phyloP scores from a whole-genome alignment of 257 asterid species.

The Lycium barbarum region DNA sequence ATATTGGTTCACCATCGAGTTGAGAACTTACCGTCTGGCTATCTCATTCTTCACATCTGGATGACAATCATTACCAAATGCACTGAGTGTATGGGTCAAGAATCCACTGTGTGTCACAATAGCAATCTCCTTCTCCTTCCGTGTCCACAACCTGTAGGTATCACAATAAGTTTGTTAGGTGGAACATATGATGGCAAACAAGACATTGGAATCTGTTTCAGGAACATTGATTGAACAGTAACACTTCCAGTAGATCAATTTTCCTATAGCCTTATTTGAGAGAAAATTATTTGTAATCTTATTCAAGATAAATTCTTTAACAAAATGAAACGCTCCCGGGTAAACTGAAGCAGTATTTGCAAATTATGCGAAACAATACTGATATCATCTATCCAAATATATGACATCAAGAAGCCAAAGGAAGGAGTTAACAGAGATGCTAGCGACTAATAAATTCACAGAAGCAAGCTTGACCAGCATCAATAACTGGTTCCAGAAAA shows the following conservation, averaged over 20 bases:
- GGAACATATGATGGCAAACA: background rate
- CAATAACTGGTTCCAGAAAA: background rate
- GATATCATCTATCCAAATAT: background rate
- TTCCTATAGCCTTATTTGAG: background rate
- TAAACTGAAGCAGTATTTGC: background rate
- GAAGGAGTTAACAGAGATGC: background rate
- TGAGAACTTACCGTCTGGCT: slow-evolving; percentile 64
- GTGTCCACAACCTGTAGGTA: slow-evolving; percentile 79
- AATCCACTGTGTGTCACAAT: slow-evolving; percentile 90
- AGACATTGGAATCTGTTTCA: background rate
- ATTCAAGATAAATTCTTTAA: background rate
- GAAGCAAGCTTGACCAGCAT: background rate
- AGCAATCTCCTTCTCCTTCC: slow-evolving; percentile 91
- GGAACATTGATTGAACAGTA: background rate
- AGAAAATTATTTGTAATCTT: background rate
- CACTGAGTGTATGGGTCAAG: slow-evolving; percentile 65
- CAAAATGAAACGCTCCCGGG: background rate
- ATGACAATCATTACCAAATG: slow-evolving; percentile 81
- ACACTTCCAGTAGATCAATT: background rate
- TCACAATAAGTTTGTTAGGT: background rate
- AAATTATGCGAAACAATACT: background rate
- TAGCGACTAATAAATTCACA: background rate
- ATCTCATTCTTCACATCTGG: slow-evolving; percentile 75
- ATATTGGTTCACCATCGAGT: slow-evolving; percentile 19
- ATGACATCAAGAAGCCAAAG: slow-evolving; percentile 5